Conservation (phyloP, 441 rosid species). For the Breynia disticha region DNA sequence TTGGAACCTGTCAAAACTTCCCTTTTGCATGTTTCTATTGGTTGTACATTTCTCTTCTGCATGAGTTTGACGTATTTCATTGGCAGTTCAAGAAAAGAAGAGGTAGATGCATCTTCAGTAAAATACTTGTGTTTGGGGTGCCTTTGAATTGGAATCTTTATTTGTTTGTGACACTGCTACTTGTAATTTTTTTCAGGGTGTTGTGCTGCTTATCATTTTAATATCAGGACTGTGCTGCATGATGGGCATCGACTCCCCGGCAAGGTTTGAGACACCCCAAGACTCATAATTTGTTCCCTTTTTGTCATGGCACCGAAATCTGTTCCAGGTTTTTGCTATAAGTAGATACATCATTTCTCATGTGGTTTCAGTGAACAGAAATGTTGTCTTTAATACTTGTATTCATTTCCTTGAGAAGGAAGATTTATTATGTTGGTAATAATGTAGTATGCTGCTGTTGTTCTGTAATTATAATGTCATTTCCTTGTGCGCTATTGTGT, state of each 20-base stretch:
- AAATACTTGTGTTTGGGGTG: not conserved
- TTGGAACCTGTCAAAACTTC: too few relatives aligned
- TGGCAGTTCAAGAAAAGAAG: too few relatives aligned
- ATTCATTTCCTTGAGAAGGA: constrained; percentile 22
- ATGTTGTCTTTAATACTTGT: constrained; percentile 22
- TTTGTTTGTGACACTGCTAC: constrained; percentile 20
- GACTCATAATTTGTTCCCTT: constrained; percentile 43
- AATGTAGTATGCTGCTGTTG: constrained; percentile 19
- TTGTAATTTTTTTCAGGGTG: constrained; percentile 47
- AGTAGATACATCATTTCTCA: constrained; percentile 16
- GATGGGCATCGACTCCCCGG: constrained; percentile 92
- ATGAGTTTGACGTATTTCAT: not conserved
- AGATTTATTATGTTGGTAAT: constrained; percentile 22
- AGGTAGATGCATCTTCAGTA: too few relatives aligned
- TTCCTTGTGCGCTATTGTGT: too few relatives aligned
- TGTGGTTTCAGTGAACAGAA: constrained; percentile 8
- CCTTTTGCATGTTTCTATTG: not conserved
- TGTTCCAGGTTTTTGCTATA: constrained; percentile 15
- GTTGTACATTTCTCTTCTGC: not conserved
- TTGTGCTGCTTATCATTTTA: constrained; percentile 76
- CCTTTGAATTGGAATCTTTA: not conserved
- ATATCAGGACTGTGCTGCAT: constrained; percentile 91
- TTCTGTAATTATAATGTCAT: too few relatives aligned
- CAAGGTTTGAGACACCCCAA: constrained; percentile 84
- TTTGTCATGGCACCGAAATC: constrained; percentile 20